Percentiles rank a stretch among this genome's conserved stretches.
These are phyloP conservation scores for Medicago ruthenica DNA, from an alignment of 306 rosid genomes.

Conservation along the genomic window DNA sequence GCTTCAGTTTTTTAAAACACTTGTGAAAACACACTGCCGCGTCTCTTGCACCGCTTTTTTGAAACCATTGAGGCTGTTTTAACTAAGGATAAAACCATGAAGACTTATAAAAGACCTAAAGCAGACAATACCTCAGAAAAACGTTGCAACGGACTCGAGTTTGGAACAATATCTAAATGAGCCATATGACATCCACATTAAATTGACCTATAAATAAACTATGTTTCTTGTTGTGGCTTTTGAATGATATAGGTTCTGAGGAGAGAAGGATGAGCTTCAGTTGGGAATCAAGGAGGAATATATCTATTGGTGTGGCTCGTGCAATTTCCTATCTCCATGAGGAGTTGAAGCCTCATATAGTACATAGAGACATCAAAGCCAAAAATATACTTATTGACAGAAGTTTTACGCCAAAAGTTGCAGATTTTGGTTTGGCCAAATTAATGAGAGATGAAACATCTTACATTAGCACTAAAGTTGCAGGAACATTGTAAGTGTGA, in stretches of 20 bases:
- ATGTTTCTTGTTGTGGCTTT: neutral
- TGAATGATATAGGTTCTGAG: constrained; percentile 61
- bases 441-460: constrained; percentile 66
- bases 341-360: constrained; percentile 70
- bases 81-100: neutral
- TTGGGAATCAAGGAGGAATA: constrained; percentile 67
- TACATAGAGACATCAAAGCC: constrained; percentile 89
- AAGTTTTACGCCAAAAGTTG: constrained; percentile 66
- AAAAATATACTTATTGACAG: constrained; percentile 84
- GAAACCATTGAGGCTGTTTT: no score
- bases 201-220: no score
- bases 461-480: constrained; percentile 85
- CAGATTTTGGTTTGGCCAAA: constrained; percentile 89
- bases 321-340: constrained; percentile 82
- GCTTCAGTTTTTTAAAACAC: no score
- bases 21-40: no score
- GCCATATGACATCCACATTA: neutral
- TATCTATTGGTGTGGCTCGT: constrained; percentile 76
- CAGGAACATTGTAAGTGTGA: constrained; percentile 89
- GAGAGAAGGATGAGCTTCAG: constrained; percentile 62
- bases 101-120: no score
- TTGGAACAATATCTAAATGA: neutral
- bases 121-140: no score
- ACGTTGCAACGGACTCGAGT: neutral
- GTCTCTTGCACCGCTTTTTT: no score